A percentile compares a stretch with the other conserved stretches of the same genome.
These are phyloP conservation scores for Actinidia polygama DNA, from an alignment of 179 eudicot species.

Conservation along the genomic window DNA sequence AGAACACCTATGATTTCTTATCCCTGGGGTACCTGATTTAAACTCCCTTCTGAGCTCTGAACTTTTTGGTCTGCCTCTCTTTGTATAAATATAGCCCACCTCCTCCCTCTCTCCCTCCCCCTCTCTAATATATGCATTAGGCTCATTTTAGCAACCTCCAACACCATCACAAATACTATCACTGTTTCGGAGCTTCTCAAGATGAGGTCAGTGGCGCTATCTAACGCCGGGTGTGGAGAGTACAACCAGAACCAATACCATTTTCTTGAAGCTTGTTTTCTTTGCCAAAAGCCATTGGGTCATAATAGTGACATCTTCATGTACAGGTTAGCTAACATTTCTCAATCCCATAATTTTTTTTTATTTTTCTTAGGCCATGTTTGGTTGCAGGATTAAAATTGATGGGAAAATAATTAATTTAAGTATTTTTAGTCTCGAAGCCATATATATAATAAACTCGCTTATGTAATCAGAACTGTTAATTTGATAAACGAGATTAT, in stretches of 20 bases:
- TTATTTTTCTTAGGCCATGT: neutral
- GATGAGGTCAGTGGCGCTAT: slow-evolving; percentile 25
- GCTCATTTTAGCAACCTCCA: slow-evolving; percentile 20
- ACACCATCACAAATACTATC: too few relatives aligned
- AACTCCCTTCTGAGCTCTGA: neutral
- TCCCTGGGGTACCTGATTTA: slow-evolving; percentile 9
- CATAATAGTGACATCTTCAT: slow-evolving; percentile 72
- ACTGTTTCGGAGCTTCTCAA: neutral
- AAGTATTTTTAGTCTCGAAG: too few relatives aligned
- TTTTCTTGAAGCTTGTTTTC: slow-evolving; percentile 77
- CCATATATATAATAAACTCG: too few relatives aligned
- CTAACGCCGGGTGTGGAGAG: slow-evolving; percentile 27
- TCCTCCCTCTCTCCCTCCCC: slow-evolving; percentile 2
- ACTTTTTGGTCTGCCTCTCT: neutral
- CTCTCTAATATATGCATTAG: neutral
- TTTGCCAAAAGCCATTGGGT: slow-evolving; percentile 63
- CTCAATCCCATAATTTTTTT: neutral
- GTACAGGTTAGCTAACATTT: slow-evolving; percentile 62
- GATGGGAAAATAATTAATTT: too few relatives aligned
- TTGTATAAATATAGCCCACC: slow-evolving; percentile 5
- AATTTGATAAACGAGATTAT: too few relatives aligned
- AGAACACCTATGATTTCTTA: neutral
- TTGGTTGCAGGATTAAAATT: too few relatives aligned
- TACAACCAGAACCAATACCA: slow-evolving; percentile 45
- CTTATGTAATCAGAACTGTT: too few relatives aligned